These are phyloP conservation scores for Mycena galopus DNA, from an alignment of 768 basidiomycete genomes.

Conservation along the genomic window DNA sequence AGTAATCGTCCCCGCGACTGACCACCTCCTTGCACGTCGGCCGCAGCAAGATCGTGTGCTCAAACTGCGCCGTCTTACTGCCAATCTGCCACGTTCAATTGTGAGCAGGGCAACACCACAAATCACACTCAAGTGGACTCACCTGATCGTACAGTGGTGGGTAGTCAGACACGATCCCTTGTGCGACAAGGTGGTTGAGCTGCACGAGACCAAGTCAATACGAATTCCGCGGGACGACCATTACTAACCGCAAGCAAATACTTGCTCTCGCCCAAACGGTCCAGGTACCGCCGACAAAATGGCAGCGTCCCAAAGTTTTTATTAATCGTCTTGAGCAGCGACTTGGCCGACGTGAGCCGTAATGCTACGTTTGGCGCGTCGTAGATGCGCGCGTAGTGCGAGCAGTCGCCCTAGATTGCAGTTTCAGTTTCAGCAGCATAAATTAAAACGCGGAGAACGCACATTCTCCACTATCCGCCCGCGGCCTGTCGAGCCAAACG, in stretches of 20 bases:
- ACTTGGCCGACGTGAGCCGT: constrained; percentile 85
- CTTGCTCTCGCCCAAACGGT: constrained; percentile 91
- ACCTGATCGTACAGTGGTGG: constrained; percentile 91
- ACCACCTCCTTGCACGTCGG: constrained; percentile 90
- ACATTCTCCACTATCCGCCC: constrained; percentile 90
- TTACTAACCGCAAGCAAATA: constrained; percentile 88
- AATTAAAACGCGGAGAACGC: neutral
- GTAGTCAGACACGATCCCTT: constrained; percentile 92
- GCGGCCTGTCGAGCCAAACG: constrained; percentile 96
- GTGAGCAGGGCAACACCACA: constrained; percentile 26
- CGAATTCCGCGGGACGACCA: neutral
- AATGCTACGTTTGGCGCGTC: constrained; percentile 82
- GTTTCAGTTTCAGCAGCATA: constrained; percentile 16
- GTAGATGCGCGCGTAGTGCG: constrained; percentile 87
- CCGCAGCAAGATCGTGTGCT: constrained; percentile 87
- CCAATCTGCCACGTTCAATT: constrained; percentile 22
- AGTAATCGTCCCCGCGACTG: constrained; percentile 86
- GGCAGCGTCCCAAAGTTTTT: constrained; percentile 95
- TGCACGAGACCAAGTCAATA: constrained; percentile 45
- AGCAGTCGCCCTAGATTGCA: constrained; percentile 83
- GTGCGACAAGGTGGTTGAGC: constrained; percentile 91
- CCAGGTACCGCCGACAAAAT: constrained; percentile 95
- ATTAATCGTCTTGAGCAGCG: constrained; percentile 88
- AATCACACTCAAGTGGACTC: constrained; percentile 87
- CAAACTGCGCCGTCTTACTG: constrained; percentile 45